These are phyloP conservation scores for Zymoseptoria pseudotritici DNA, from an alignment of 2,329 filamentous ascomycete genomes.

Conservation along the genomic window DNA sequence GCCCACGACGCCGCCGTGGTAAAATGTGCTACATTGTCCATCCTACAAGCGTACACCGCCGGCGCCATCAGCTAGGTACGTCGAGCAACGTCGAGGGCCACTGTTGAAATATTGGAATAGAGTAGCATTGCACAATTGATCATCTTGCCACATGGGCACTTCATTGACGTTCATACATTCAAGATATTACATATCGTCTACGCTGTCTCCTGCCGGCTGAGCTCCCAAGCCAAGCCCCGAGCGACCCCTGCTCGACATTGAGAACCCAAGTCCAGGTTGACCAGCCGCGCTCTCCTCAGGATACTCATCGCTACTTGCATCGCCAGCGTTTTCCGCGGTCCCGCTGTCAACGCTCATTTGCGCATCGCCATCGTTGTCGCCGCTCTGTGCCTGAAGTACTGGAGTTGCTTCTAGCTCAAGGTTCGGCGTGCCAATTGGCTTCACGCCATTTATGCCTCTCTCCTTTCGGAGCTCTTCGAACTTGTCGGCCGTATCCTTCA, in stretches of 20 bases:
- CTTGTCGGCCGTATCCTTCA: constrained; percentile 72
- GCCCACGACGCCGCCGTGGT: too few species aligned
- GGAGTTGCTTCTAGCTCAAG: constrained; percentile 12
- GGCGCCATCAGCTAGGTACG: too few species aligned
- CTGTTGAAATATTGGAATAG: too few species aligned
- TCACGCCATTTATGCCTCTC: constrained; percentile 30
- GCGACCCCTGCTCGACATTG: constrained; percentile 7
- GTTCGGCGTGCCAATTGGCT: not conserved
- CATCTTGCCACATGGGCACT: not conserved
- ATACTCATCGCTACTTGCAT: constrained; percentile 10
- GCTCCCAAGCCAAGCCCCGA: constrained; percentile 14
- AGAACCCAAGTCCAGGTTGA: constrained; percentile 14
- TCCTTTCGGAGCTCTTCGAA: constrained; percentile 53
- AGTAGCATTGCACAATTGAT: too few species aligned
- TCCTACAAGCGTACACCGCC: too few species aligned
- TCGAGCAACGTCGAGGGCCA: too few species aligned
- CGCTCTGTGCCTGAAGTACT: not conserved
- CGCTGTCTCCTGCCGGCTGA: constrained; percentile 1
- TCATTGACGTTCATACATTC: not conserved
- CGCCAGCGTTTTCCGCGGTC: constrained; percentile 10
- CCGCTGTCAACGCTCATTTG: constrained; percentile 15
- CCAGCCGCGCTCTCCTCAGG: constrained; percentile 8
- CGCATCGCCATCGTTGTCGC: not conserved
- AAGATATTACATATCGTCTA: not conserved
- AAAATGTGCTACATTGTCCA: too few species aligned